Base-by-base conservation (phyloP, 2,329 filamentous ascomycete genomes). In the Aureobasidium vineae region DNA sequence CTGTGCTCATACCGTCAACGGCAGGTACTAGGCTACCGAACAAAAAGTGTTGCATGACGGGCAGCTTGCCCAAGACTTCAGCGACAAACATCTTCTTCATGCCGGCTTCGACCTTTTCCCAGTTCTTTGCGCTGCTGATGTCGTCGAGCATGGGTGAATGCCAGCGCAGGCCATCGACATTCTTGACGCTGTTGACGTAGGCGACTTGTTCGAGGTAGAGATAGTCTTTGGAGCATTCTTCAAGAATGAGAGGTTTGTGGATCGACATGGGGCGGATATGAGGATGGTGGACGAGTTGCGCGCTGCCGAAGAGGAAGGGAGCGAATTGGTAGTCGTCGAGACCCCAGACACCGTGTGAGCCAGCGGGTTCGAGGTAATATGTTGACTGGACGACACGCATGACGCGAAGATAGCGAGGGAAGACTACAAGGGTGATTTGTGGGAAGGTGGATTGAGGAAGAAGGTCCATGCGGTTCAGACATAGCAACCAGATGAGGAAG, bases 71-170 rank as follows among this genome's bases (percentile, higher is more conserved):
- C 61, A 99, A 78, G 0, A 99, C 94, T 78, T 99, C 95, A 47
- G 89, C 90, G 61, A 94, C 84, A 75, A 98, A 98, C 96, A 99
- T 99, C 71, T 92, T 90, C 68, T 91, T 86, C 96, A 99, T 98
- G 7, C 95, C 95, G 31, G 84, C 89, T 76, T 98, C 93, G 59
- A 99, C 90, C 82, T 99, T 99, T 70, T 79, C 81, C 95, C 95
- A 99, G 45, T 84, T 90, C 76, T 91, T 93, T 19, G 94, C 90
- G 1, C 91, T 88, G 3, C 90, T 95, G 70, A 99, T 99, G 76
- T 99, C 95, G 75, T 99, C 95, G 21, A 99, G 86, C 96, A 99
- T 98, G 3, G 96, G 95, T 70, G 89, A 93, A 74, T 99, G 96
- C 95, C 95, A 99, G 52, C 95, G 86, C 68, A 99, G 80, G 1